Conservation (phyloP, 768 basidiomycete genomes). For the Bullera alba region DNA sequence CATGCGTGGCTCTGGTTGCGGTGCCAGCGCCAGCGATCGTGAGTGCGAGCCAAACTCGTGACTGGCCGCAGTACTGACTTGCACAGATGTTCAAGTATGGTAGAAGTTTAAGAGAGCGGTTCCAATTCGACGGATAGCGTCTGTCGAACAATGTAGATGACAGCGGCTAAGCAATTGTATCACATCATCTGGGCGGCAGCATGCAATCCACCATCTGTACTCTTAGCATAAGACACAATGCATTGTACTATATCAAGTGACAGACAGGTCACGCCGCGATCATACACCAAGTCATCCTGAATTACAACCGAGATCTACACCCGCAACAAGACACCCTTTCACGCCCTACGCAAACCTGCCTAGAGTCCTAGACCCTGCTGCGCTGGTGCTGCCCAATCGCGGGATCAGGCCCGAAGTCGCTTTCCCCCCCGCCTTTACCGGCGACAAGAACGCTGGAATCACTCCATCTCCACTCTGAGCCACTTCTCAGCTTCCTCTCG, state of each 20-base stretch:
- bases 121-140: slow-evolving; percentile 20
- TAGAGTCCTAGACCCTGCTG: neutral
- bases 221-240: too few species aligned
- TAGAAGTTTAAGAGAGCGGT: slow-evolving; percentile 11
- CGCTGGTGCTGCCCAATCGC: slow-evolving; percentile 22
- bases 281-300: too few species aligned
- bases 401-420: slow-evolving; percentile 26
- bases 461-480: slow-evolving; percentile 39
- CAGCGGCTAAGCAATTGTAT: too few species aligned
- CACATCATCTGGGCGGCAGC: too few species aligned
- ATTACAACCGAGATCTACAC: too few species aligned
- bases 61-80: neutral
- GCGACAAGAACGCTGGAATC: slow-evolving; percentile 30
- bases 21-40: slow-evolving; percentile 37
- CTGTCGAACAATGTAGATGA: too few species aligned
- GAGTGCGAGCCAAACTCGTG: slow-evolving; percentile 5
- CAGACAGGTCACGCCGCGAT: too few species aligned
- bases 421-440: slow-evolving; percentile 18
- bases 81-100: slow-evolving; percentile 24
- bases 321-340: too few species aligned
- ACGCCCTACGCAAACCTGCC: neutral
- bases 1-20: slow-evolving; percentile 23
- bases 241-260: too few species aligned
- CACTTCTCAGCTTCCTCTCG: slow-evolving; percentile 1
- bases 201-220: too few species aligned